phyloP scores from a whole-genome alignment of 805 yeast species.

The Yarrowia phangngaensis region DNA sequence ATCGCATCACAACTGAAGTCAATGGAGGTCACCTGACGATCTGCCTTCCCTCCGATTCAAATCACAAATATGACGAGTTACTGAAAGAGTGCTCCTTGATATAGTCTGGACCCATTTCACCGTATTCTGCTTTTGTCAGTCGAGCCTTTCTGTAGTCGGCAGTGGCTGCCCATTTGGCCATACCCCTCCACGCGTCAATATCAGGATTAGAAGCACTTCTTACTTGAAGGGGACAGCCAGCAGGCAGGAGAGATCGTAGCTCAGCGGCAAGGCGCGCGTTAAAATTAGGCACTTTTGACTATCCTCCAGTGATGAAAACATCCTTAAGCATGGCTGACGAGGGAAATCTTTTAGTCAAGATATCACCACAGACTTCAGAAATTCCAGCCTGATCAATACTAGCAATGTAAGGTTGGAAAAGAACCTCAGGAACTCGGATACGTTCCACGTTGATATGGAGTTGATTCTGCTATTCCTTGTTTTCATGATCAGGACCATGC shows the following conservation, averaged over 20 bases:
- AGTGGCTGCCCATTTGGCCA: slow-evolving; percentile 70
- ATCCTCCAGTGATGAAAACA: slow-evolving; percentile 85
- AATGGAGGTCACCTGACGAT: too few species aligned
- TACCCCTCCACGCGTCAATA: slow-evolving; percentile 89
- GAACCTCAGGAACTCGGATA: slow-evolving; percentile 83
- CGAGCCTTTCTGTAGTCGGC: slow-evolving; percentile 47
- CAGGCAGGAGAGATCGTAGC: slow-evolving; percentile 66
- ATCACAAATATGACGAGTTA: slow-evolving; percentile 40
- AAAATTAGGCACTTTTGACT: slow-evolving; percentile 60
- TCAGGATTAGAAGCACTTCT: slow-evolving; percentile 63
- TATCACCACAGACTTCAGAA: slow-evolving; percentile 67
- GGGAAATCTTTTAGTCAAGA: slow-evolving; percentile 56
- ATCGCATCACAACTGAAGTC: too few species aligned
- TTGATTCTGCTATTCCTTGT: slow-evolving; percentile 83
- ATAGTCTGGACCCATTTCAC: slow-evolving; percentile 86
- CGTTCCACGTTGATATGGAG: slow-evolving; percentile 87
- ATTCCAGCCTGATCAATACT: slow-evolving; percentile 96
- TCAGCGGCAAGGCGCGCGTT: slow-evolving; percentile 66
- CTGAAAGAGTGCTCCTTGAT: slow-evolving; percentile 83
- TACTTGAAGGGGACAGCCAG: slow-evolving; percentile 56
- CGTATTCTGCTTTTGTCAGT: slow-evolving; percentile 68
- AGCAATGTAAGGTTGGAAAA: slow-evolving; percentile 89
- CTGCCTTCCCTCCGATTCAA: background rate
- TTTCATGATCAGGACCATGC: slow-evolving; percentile 86
- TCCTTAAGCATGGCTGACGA: slow-evolving; percentile 42